phyloP scores from a whole-genome alignment of 2,329 filamentous ascomycete species.

The Tolypocladium pustulatum region DNA sequence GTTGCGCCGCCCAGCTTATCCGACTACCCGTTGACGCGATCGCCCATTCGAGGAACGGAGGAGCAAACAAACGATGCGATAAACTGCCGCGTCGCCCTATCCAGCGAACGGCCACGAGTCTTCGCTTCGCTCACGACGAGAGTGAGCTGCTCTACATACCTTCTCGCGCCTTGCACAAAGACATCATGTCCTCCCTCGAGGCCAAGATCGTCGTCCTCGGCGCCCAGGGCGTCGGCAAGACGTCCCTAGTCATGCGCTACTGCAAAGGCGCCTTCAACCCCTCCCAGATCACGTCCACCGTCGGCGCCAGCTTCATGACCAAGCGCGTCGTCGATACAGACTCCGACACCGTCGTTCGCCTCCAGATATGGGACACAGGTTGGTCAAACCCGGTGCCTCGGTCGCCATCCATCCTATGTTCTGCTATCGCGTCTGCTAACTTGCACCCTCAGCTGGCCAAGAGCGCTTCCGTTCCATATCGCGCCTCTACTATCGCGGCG shows the following conservation, averaged over 20 bases:
- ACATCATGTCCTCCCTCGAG: constrained; percentile 53
- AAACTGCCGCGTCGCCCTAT: background rate
- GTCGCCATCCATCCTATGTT: background rate
- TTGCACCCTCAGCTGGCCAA: constrained; percentile 54
- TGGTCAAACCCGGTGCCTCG: constrained; percentile 7
- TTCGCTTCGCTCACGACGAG: background rate
- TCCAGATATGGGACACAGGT: constrained; percentile 94
- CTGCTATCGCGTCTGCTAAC: background rate
- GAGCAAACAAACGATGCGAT: constrained; percentile 1
- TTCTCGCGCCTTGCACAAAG: background rate
- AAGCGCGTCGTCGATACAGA: constrained; percentile 75
- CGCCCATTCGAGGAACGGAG: background rate
- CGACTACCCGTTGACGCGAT: background rate
- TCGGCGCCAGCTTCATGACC: constrained; percentile 70
- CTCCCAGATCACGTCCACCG: constrained; percentile 55
- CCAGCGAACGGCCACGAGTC: background rate
- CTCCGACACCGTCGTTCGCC: constrained; percentile 74
- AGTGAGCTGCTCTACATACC: background rate
- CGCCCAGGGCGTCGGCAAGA: constrained; percentile 71
- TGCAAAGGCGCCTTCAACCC: constrained; percentile 63
- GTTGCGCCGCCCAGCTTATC: background rate
- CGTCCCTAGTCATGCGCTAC: constrained; percentile 65
- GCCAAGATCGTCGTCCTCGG: constrained; percentile 76
- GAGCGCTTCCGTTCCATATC: constrained; percentile 93
- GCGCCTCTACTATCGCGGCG: constrained; percentile 90